Conservation (phyloP, 2,329 filamentous ascomycete genomes). For the Catunica adiposa region DNA sequence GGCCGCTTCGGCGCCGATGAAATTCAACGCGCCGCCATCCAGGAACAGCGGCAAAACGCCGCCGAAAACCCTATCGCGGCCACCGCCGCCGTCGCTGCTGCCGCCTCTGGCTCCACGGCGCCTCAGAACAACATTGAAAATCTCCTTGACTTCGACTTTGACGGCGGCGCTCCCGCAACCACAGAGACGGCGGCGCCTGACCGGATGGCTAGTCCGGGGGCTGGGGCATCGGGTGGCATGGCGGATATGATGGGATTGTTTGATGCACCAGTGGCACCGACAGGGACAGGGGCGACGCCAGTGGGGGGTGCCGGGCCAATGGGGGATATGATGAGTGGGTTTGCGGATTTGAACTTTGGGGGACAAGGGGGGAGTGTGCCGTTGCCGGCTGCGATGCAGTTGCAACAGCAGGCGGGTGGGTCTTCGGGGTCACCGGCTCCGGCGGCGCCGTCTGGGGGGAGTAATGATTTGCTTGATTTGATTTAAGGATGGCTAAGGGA, state of each 20-base stretch:
- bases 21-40: slow-evolving; percentile 87
- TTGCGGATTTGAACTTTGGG: slow-evolving; percentile 63
- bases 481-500: slow-evolving; percentile 19
- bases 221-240: slow-evolving; percentile 31
- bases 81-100: slow-evolving; percentile 48
- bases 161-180: slow-evolving; percentile 82
- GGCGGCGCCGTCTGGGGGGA: slow-evolving; percentile 20
- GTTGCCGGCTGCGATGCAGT: slow-evolving; percentile 45
- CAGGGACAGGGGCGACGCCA: slow-evolving; percentile 18
- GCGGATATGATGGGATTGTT: slow-evolving; percentile 55
- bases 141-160: slow-evolving; percentile 88
- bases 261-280: slow-evolving; percentile 42
- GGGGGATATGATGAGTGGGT: slow-evolving; percentile 81
- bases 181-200: slow-evolving; percentile 57
- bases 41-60: slow-evolving; percentile 84
- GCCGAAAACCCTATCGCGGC: slow-evolving; percentile 90
- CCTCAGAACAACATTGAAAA: slow-evolving; percentile 77
- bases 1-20: slow-evolving; percentile 86
- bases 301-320: slow-evolving; percentile 38
- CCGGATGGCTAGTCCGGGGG: slow-evolving; percentile 46
- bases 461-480: slow-evolving; percentile 34
- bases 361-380: slow-evolving; percentile 34
- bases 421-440: slow-evolving; percentile 17
- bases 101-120: slow-evolving; percentile 36
- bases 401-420: slow-evolving; percentile 25